Base-by-base conservation (phyloP, 202 grass and related monocot species). In the Eragrostis tef region DNA sequence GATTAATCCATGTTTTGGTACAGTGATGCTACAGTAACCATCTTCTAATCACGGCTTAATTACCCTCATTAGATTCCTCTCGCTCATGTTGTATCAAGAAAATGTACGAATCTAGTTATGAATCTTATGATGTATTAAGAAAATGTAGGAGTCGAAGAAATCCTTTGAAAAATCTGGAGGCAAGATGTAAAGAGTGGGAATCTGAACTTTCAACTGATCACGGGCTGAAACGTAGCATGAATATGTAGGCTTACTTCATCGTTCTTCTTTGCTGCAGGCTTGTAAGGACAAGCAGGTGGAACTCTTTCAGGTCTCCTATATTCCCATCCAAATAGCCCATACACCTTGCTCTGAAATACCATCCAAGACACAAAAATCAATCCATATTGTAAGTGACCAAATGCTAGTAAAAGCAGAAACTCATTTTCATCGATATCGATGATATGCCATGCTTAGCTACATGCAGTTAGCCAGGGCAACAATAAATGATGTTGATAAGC, bases 251-350 rank as follows among this genome's bases (percentile, higher is more conserved):
- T 86, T 91, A 98, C 94, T 50, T 85, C 79, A 81, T 78, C 34
- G 16, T 67, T 77, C 74, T 90, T 95, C 17, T 75, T 75, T 36
- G 84, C 77, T 13, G 73, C 90, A 73, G 96, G 96, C 34, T 93
- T 99, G 81, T 73, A 93, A 11, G 90, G 96, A 79, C 96, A 99
- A 75, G 96, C 87, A 70, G 96, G 90, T 15, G 96, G 96, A 49
- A 72, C 93, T 77, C 85, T 84, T 67, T 75, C 90, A 70, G 96
- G 89, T 70, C 86, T 99, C 87, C 81, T 88, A 83, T 96, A 99
- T 63, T 99, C 96, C 90, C 96, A 99, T 60, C 96, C 96, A 69
- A 99, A 83, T 77, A 99, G 64, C 41, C 80, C 27, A 80, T 99
- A 99, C 6, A 99, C 78, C 86, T 93, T 99, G 52, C 90, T 74